A percentile compares a stretch with the other conserved stretches of the same genome.
Conservation (phyloP, 805 yeast species). For the Kazachstania martiniae region DNA sequence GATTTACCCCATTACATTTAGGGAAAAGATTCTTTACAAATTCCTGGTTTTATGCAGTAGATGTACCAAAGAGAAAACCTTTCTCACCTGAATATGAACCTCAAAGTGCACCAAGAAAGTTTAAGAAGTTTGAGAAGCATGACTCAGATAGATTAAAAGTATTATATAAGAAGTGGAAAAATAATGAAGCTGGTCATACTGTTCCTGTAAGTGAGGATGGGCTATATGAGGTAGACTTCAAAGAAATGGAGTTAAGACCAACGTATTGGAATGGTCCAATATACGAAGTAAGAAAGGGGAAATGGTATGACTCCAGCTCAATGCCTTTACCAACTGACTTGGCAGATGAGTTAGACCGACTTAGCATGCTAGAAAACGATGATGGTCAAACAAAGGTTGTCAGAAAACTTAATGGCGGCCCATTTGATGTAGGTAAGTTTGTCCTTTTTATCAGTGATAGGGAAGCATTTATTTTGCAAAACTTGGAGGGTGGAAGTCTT, state of each 20-base stretch:
- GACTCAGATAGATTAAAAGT: conserved; percentile 58
- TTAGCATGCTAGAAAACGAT: conserved; percentile 1
- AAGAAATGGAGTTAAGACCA: conserved; percentile 45
- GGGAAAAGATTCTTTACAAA: neutral
- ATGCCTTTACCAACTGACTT: conserved; percentile 41
- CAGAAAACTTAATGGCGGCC: conserved; percentile 1
- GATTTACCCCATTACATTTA: neutral
- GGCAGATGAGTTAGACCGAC: conserved; percentile 47
- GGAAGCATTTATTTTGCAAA: conserved; percentile 39
- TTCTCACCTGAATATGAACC: conserved; percentile 43
- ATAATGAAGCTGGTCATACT: conserved; percentile 8
- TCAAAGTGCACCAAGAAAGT: conserved; percentile 42
- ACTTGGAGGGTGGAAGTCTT: conserved; percentile 32
- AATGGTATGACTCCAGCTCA: conserved; percentile 62
- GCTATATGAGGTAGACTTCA: conserved; percentile 60
- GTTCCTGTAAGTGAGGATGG: conserved; percentile 72
- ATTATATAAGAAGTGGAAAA: conserved; percentile 23
- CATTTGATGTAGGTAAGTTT: conserved; percentile 8
- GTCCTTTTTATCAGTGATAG: conserved; percentile 28
- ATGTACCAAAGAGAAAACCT: conserved; percentile 63
- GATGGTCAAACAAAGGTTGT: conserved; percentile 2
- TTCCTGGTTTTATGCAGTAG: conserved; percentile 77
- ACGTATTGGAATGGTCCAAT: conserved; percentile 84
- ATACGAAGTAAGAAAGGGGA: conserved; percentile 73
- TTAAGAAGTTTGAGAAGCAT: conserved; percentile 50